phyloP scores from a whole-genome alignment of 306 rosid species.

The Prunus dulcis region DNA sequence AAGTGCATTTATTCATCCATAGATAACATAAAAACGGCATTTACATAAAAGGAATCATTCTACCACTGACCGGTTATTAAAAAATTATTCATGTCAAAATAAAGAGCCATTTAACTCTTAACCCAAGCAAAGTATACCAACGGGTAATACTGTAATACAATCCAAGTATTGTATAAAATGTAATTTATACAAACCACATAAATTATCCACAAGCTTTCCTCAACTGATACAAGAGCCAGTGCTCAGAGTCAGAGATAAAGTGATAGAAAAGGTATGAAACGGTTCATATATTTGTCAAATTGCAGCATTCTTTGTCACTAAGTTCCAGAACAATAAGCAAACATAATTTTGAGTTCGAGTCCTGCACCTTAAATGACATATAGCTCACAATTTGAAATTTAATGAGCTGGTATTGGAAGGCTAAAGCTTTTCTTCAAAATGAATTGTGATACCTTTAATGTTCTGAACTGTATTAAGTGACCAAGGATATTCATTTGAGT shows the following conservation, averaged over 20 bases:
- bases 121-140: neutral
- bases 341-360: no score
- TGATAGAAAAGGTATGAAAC: neutral
- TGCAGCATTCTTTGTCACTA: no score
- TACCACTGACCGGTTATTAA: neutral
- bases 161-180: neutral
- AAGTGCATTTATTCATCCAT: neutral
- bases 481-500: no score
- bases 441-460: no score
- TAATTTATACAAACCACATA: neutral
- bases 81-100: slow-evolving; percentile 15
- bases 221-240: neutral
- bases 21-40: neutral
- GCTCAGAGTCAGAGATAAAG: neutral
- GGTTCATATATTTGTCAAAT: no score
- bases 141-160: neutral
- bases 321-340: no score
- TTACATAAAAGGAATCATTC: neutral
- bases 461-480: no score
- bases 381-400: no score
- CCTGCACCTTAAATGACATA: no score
- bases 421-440: no score
- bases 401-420: no score
- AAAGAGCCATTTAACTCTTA: neutral
- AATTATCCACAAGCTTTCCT: neutral